A percentile compares a stretch with the other conserved stretches of the same genome.
phyloP scores from a whole-genome alignment of 352 stramenopile species.

The Pythium biforme region DNA sequence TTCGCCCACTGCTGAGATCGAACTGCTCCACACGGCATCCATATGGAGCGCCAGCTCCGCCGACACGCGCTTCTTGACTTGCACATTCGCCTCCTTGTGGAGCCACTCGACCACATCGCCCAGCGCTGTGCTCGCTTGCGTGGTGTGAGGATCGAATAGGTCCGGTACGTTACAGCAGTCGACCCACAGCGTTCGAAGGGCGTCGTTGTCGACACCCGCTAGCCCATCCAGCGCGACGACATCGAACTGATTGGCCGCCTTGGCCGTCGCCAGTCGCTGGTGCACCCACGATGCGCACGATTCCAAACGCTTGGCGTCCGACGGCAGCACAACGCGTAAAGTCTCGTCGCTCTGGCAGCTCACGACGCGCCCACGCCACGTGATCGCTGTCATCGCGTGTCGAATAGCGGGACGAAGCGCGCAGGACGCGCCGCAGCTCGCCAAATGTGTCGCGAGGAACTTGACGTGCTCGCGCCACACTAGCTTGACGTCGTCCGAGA shows the following conservation, averaged over 20 bases:
- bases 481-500: not conserved
- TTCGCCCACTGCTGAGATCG: too few relatives aligned
- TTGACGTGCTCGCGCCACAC: constrained; percentile 15
- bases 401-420: constrained; percentile 6
- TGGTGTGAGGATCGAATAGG: constrained; percentile 35
- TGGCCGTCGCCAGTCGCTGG: not conserved
- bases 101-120: constrained; percentile 49
- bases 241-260: constrained; percentile 1
- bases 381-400: constrained; percentile 18
- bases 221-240: constrained; percentile 18
- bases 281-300: constrained; percentile 6
- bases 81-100: constrained; percentile 31
- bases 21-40: constrained; percentile 39
- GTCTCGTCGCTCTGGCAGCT: not conserved
- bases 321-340: constrained; percentile 16
- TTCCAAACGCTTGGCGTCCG: constrained; percentile 2
- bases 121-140: constrained; percentile 26
- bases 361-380: constrained; percentile 14
- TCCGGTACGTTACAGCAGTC: constrained; percentile 40
- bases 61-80: constrained; percentile 42
- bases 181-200: constrained; percentile 40
- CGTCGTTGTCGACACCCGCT: constrained; percentile 8
- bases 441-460: constrained; percentile 24
- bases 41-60: constrained; percentile 40
- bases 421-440: constrained; percentile 9